phyloP scores from a whole-genome alignment of 768 basidiomycete genomes.

The Mycena olivaceomarginata region DNA sequence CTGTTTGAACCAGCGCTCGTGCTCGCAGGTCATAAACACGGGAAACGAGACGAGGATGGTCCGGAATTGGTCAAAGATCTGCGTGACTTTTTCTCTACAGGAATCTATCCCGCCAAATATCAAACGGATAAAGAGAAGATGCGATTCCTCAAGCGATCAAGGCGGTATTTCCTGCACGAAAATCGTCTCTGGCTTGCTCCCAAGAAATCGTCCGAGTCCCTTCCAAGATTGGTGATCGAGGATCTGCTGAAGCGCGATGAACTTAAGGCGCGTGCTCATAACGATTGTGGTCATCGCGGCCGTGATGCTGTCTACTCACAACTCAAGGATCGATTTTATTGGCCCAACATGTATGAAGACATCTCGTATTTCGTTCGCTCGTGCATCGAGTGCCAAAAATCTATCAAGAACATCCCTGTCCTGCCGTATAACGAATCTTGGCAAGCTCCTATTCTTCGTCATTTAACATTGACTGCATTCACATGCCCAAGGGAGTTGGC shows the following conservation, averaged over 20 bases:
- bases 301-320: conserved; percentile 48
- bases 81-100: neutral
- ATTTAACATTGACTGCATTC: conserved; percentile 52
- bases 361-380: conserved; percentile 53
- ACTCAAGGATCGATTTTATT: conserved; percentile 53
- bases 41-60: neutral
- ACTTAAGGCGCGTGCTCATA: conserved; percentile 50
- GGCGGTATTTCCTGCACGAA: neutral
- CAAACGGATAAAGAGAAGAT: neutral
- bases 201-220: neutral
- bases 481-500: conserved; percentile 51
- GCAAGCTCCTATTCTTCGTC: conserved; percentile 47
- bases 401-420: conserved; percentile 38
- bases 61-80: neutral
- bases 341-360: conserved; percentile 58
- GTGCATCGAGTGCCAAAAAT: conserved; percentile 56
- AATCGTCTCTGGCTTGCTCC: neutral
- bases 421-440: conserved; percentile 46
- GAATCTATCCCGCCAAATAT: neutral
- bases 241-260: conserved; percentile 17
- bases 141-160: neutral
- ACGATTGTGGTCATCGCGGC: conserved; percentile 26
- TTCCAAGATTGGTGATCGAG: conserved; percentile 44
- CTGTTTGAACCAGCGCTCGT: neutral
- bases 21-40: neutral